A percentile compares a stretch with the other conserved stretches of the same genome.
Conservation (phyloP, 495 filamentous ascomycete species). For the Penicillium atrosanguineum region DNA sequence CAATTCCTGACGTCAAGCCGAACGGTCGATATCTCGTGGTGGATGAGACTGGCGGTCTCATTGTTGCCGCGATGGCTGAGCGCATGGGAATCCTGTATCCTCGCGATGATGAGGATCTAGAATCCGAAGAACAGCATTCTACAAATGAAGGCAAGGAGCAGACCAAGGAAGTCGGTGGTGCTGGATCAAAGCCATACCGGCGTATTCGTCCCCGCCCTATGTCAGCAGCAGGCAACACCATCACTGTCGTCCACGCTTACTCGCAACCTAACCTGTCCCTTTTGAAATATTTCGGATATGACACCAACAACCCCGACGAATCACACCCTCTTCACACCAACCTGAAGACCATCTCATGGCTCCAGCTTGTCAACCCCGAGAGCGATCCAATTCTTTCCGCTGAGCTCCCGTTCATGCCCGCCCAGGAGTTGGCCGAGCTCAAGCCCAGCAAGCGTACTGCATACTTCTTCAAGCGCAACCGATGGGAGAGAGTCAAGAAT, state of each 20-base stretch:
- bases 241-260: constrained; percentile 85
- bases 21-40: constrained; percentile 82
- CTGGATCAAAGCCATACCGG: constrained; percentile 21
- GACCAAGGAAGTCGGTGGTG: constrained; percentile 1
- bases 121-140: constrained; percentile 12
- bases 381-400: constrained; percentile 66
- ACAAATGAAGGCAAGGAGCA: constrained; percentile 10
- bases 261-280: constrained; percentile 84
- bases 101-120: constrained; percentile 33
- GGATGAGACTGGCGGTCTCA: constrained; percentile 84
- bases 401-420: constrained; percentile 52
- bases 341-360: constrained; percentile 82
- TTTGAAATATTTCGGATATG: constrained; percentile 83
- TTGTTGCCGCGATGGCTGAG: constrained; percentile 88
- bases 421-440: constrained; percentile 55
- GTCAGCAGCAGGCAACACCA: constrained; percentile 68
- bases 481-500: constrained; percentile 65
- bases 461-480: constrained; percentile 80
- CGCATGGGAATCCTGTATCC: constrained; percentile 81
- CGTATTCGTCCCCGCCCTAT: constrained; percentile 33
- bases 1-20: constrained; percentile 28
- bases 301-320: constrained; percentile 61
- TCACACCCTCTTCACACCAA: constrained; percentile 77
- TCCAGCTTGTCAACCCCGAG: constrained; percentile 77
- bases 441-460: constrained; percentile 75